Percentiles rank a stretch among this genome's conserved stretches.
Conservation (phyloP, 345 rosid species). For the Turritis glabra region DNA sequence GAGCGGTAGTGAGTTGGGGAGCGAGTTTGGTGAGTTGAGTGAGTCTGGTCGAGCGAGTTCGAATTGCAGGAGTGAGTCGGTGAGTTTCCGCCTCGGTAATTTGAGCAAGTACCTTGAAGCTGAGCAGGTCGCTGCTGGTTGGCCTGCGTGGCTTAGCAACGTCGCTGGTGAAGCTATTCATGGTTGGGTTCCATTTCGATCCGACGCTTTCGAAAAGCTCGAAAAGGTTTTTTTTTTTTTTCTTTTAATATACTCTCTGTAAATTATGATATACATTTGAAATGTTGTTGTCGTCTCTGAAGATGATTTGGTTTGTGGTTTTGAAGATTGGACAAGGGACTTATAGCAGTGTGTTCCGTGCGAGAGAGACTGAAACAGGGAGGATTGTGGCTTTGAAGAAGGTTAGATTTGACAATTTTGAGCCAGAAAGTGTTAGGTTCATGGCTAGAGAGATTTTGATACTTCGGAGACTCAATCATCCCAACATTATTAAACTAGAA, state of each 20-base stretch:
- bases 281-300: not conserved
- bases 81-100: slow-evolving; percentile 75
- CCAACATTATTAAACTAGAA: slow-evolving; percentile 84
- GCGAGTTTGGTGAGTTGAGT: slow-evolving; percentile 60
- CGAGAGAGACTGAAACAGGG: slow-evolving; percentile 77
- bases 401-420: slow-evolving; percentile 92
- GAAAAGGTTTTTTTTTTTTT: slow-evolving; percentile 63
- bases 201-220: slow-evolving; percentile 80
- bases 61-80: slow-evolving; percentile 57
- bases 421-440: slow-evolving; percentile 97
- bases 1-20: slow-evolving; percentile 40
- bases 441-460: slow-evolving; percentile 96
- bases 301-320: slow-evolving; percentile 13
- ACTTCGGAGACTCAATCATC: slow-evolving; percentile 86
- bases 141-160: slow-evolving; percentile 98
- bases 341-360: slow-evolving; percentile 94
- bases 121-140: slow-evolving; percentile 96
- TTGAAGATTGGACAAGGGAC: slow-evolving; percentile 96
- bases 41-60: slow-evolving; percentile 77
- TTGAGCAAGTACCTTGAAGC: slow-evolving; percentile 68
- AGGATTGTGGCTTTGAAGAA: slow-evolving; percentile 93
- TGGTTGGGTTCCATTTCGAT: slow-evolving; percentile 89
- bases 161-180: slow-evolving; percentile 97
- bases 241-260: not conserved
- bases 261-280: not conserved